These are phyloP conservation scores for Crithidia mellificae DNA, from an alignment of 208 protist species.

Conservation along the genomic window DNA sequence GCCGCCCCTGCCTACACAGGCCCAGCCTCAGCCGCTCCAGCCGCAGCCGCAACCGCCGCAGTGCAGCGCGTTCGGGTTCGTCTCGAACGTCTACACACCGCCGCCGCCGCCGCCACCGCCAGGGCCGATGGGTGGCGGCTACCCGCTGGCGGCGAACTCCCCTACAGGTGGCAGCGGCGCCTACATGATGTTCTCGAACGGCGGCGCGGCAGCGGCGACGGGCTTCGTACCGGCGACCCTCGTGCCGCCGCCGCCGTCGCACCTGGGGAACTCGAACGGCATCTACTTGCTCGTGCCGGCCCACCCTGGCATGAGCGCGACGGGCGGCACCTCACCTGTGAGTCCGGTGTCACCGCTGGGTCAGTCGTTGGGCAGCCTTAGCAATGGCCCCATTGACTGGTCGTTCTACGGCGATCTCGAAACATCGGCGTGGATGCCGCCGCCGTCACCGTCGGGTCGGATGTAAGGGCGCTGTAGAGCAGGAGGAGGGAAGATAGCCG, in stretches of 20 bases:
- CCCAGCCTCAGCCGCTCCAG: constrained; percentile 9
- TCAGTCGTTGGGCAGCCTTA: constrained; percentile 24
- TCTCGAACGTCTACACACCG: constrained; percentile 10
- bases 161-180: constrained; percentile 1
- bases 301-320: neutral
- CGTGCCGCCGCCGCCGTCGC: constrained; percentile 16
- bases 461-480: constrained; percentile 3
- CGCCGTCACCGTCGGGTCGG: constrained; percentile 19
- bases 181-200: constrained; percentile 27
- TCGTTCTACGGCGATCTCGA: constrained; percentile 46
- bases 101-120: constrained; percentile 9
- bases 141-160: constrained; percentile 5
- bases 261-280: constrained; percentile 23
- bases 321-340: constrained; percentile 1
- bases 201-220: neutral
- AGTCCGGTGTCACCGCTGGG: constrained; percentile 19
- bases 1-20: constrained; percentile 5
- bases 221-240: constrained; percentile 18
- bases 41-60: constrained; percentile 5
- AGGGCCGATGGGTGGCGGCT: constrained; percentile 7
- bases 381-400: constrained; percentile 39
- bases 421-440: constrained; percentile 27
- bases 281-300: constrained; percentile 25
- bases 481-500: neutral
- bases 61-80: constrained; percentile 18